Evolutionary conservation across 768 basidiomycete species (phyloP), one percentile per base, ranked within the genome.

Genomic region (Boletus rufocinnamomeus): DNA sequence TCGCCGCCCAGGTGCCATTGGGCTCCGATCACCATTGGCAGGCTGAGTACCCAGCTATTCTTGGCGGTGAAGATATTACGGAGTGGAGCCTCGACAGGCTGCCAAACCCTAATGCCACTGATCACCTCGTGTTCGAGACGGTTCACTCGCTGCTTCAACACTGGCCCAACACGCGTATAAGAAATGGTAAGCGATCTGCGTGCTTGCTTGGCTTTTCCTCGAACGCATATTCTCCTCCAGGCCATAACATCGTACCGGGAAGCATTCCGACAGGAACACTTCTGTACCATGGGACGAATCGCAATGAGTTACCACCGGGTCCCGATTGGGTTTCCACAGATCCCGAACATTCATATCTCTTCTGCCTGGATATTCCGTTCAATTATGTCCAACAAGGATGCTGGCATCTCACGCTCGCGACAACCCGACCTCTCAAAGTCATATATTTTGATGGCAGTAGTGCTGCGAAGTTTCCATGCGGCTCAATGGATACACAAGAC

Each of bases 361-460:
- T 81, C 60, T 80, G 80, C 56, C 34, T 60, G 10, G 52, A 50
- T 14, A 34, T 13, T 11, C 1, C 1, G 3, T 7, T 4, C 11
- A 8, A 0, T 11, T 7, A 5, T 35, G 2, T 7, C 14, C 52
- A 40, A 25, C 7, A 52, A 48, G 59, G 27, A 32, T 68, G 66
- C 10, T 63, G 66, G 66, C 56, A 56, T 14, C 32, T 68, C n/a
- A 63, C 63, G 3, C 52, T 67, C 4, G 62, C 48, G 9, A 41
- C 63, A 14, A 70, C 62, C 30, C 63, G 69, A 19, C 66, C 79
- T 1, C 64, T 84, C 34, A 79, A 77, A 41, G 65, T 83, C 4
- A 55, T 83, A 9, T 82, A 83, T 59, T 83, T 84, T 44, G 83
- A 84, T 51, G 82, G 83, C 0, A 79, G 69, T 45, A 81, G 81